phyloP scores from a whole-genome alignment of 1,284 basidiomycete species.

The Neonothopanus nambi region DNA sequence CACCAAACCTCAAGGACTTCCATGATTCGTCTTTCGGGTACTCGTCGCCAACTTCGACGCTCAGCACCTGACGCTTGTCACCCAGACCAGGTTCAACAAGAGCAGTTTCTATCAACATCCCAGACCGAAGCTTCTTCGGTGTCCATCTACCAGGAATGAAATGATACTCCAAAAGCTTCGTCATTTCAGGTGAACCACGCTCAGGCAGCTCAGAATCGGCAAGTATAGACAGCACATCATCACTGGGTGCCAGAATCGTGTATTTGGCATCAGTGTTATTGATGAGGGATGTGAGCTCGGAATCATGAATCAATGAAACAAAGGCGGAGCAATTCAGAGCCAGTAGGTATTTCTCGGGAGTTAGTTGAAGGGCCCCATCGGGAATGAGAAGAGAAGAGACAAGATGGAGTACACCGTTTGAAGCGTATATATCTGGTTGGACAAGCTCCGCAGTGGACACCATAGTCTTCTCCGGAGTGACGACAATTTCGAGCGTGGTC shows the following conservation, averaged over 20 bases:
- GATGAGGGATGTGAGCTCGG: conserved; percentile 75
- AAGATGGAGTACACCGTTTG: conserved; percentile 94
- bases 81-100: conserved; percentile 68
- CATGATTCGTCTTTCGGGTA: conserved; percentile 45
- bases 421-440: conserved; percentile 82
- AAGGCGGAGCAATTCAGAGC: conserved; percentile 90
- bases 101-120: conserved; percentile 79
- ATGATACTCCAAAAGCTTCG: conserved; percentile 77
- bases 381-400: conserved; percentile 85
- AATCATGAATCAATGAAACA: conserved; percentile 84
- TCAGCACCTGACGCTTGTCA: conserved; percentile 72
- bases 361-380: conserved; percentile 73
- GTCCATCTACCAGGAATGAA: conserved; percentile 81
- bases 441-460: conserved; percentile 69
- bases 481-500: conserved; percentile 60
- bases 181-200: conserved; percentile 65
- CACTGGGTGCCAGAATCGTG: conserved; percentile 87
- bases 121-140: conserved; percentile 68
- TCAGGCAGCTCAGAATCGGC: conserved; percentile 58
- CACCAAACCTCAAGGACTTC: conserved; percentile 79
- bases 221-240: conserved; percentile 77
- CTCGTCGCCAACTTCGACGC: conserved; percentile 61
- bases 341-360: conserved; percentile 91
- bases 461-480: conserved; percentile 51
- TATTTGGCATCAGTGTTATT: conserved; percentile 72